These are phyloP conservation scores for Vaccinium macrocarpon DNA, from an alignment of 148 eudicot genomes.

Conservation along the genomic window DNA sequence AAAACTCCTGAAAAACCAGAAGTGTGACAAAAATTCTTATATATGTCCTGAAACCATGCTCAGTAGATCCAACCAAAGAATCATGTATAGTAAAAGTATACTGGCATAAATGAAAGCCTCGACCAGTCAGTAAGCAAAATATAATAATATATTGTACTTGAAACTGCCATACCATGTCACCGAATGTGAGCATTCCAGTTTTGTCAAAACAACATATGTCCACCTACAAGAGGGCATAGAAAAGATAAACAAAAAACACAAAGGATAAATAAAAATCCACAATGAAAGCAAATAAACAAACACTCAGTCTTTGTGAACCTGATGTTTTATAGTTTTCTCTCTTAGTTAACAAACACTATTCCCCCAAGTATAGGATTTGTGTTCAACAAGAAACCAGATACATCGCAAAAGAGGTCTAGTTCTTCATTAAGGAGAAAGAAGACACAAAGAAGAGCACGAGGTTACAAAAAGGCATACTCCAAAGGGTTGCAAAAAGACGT, in stretches of 20 bases:
- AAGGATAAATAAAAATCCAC: background rate
- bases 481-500: background rate
- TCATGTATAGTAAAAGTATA: constrained; percentile 34
- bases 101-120: background rate
- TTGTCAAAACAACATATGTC: constrained; percentile 99
- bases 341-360: background rate
- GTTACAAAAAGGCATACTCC: background rate
- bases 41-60: constrained; percentile 58
- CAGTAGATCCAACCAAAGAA: constrained; percentile 77
- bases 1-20: constrained; percentile 62
- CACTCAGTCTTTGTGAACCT: background rate
- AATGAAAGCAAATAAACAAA: background rate
- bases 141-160: constrained; percentile 6
- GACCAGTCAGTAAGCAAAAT: constrained; percentile 1
- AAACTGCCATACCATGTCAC: constrained; percentile 82
- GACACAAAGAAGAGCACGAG: background rate
- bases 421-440: background rate
- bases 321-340: background rate
- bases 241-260: background rate
- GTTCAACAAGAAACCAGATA: background rate
- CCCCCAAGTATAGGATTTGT: background rate
- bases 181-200: constrained; percentile 95
- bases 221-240: constrained; percentile 49
- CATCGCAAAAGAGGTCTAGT: background rate
- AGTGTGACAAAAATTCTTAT: constrained; percentile 28